Conservation (phyloP, 306 rosid species). For the Cicer arietinum region DNA sequence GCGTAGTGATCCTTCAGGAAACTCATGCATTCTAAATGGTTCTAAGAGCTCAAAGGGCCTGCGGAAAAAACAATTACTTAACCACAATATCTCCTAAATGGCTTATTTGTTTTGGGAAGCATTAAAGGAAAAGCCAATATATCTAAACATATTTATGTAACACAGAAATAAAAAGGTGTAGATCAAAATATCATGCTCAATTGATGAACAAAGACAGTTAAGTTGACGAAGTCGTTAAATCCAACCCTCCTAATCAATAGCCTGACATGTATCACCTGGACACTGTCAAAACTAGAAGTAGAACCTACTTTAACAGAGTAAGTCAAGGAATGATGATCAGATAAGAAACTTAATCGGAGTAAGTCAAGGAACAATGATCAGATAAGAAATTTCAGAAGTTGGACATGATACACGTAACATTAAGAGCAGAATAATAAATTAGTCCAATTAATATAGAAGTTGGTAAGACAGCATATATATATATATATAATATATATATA, state of each 20-base stretch:
- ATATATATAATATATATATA: slow-evolving; percentile 5
- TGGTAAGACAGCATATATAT: background rate
- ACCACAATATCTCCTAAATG: slow-evolving; percentile 19
- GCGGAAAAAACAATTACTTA: slow-evolving; percentile 42
- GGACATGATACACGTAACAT: background rate
- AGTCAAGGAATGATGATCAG: slow-evolving; percentile 26
- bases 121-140: slow-evolving; percentile 11
- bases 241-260: slow-evolving; percentile 31
- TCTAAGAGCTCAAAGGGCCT: slow-evolving; percentile 87
- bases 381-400: slow-evolving; percentile 27
- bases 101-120: slow-evolving; percentile 22
- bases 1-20: slow-evolving; percentile 87
- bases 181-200: slow-evolving; percentile 27
- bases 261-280: slow-evolving; percentile 9
- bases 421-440: background rate
- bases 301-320: slow-evolving; percentile 16
- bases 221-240: slow-evolving; percentile 27
- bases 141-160: slow-evolving; percentile 13
- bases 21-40: slow-evolving; percentile 84
- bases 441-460: slow-evolving; percentile 4
- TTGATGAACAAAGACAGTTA: background rate
- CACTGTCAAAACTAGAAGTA: slow-evolving; percentile 22
- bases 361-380: slow-evolving; percentile 29
- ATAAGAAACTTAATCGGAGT: slow-evolving; percentile 14
- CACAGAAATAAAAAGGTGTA: slow-evolving; percentile 15